phyloP scores from a whole-genome alignment of 1,284 basidiomycete species.

The Amylostereum areolatum region DNA sequence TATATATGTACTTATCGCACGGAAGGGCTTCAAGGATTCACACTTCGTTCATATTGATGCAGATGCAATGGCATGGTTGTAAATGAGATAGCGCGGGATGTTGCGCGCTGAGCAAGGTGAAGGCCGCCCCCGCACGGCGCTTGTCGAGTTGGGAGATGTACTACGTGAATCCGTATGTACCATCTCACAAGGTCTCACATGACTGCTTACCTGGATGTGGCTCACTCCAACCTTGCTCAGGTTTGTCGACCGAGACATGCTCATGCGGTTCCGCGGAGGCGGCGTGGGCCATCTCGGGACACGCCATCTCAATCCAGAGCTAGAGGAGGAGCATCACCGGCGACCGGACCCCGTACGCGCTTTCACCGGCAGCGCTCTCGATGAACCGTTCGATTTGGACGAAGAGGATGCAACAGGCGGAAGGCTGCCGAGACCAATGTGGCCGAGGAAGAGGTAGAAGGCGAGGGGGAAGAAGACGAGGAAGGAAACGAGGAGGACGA shows the following conservation, averaged over 20 bases:
- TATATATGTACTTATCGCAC: no score
- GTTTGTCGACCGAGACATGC: not conserved
- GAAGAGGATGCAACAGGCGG: not conserved
- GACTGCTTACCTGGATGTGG: not conserved
- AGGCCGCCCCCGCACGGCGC: no score
- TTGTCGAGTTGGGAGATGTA: not conserved
- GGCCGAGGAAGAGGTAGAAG: not conserved
- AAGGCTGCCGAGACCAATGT: not conserved
- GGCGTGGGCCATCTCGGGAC: not conserved
- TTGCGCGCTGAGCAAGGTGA: no score
- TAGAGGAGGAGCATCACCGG: not conserved
- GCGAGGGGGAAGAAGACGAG: not conserved
- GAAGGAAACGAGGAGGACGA: not conserved
- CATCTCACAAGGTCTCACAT: not conserved
- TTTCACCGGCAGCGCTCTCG: not conserved
- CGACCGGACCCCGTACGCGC: not conserved
- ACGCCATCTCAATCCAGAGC: not conserved
- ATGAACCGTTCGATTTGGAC: not conserved
- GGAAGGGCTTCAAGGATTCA: no score
- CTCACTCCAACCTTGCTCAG: not conserved
- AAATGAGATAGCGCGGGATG: no score
- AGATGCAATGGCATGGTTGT: no score
- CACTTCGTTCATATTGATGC: no score
- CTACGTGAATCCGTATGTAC: slow-evolving; percentile 5
- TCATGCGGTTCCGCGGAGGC: not conserved